Conservation (phyloP, 306 rosid genomes). For the Purshia tridentata region DNA sequence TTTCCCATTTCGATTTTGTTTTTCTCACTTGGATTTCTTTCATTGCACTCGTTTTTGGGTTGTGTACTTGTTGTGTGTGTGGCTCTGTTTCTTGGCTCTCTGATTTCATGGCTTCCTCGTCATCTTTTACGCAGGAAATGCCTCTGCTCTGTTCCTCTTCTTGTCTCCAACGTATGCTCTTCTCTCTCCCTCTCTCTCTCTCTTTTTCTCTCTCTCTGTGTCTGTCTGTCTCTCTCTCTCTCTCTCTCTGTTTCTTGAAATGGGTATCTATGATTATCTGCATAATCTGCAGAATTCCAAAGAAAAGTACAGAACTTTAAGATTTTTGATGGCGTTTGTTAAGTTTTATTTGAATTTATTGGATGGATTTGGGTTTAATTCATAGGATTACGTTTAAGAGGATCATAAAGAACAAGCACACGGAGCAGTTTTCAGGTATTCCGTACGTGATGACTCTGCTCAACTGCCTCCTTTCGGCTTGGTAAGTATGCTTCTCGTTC, state of each 20-base stretch:
- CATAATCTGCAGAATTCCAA: background rate
- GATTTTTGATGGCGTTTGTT: background rate
- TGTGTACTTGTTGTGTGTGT: background rate
- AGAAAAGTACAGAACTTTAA: background rate
- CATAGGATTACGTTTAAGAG: constrained; percentile 83
- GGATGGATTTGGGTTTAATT: background rate
- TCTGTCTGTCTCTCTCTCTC: constrained; percentile 5
- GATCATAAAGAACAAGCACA: constrained; percentile 47
- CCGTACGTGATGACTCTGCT: constrained; percentile 89
- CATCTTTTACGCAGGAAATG: constrained; percentile 59
- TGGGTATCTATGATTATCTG: too few relatives aligned
- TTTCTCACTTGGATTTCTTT: background rate
- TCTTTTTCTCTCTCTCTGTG: background rate
- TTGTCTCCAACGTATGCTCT: constrained; percentile 70
- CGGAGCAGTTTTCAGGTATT: constrained; percentile 86
- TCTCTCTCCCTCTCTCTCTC: background rate
- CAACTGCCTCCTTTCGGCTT: constrained; percentile 85
- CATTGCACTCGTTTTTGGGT: background rate
- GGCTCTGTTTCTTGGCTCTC: background rate
- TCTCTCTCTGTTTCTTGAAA: background rate
- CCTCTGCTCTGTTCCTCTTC: constrained; percentile 88
- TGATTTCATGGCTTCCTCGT: constrained; percentile 19
- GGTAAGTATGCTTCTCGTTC: constrained; percentile 40
- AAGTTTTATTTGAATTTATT: background rate
- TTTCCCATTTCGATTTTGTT: background rate